These are phyloP conservation scores for Myxozyma nipponensis DNA, from an alignment of 805 yeast species.

Conservation along the genomic window DNA sequence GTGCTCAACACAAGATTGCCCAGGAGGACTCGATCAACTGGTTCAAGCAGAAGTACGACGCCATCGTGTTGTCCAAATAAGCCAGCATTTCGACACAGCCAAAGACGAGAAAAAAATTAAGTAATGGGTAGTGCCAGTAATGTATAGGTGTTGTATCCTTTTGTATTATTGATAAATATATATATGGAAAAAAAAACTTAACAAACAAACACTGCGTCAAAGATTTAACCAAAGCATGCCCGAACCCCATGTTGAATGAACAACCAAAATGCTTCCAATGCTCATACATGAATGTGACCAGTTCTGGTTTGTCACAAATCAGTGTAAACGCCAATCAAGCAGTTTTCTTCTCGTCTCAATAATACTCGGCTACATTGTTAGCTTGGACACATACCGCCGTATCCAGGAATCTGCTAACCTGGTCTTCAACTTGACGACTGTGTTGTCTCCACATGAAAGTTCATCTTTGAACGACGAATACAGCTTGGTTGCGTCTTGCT, in stretches of 20 bases:
- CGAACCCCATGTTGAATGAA: too few relatives aligned
- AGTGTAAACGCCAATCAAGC: constrained; percentile 23
- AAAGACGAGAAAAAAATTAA: not conserved
- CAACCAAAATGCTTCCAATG: too few relatives aligned
- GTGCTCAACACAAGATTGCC: constrained; percentile 86
- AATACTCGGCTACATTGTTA: constrained; percentile 13
- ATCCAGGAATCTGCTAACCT: not conserved
- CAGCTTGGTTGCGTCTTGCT: constrained; percentile 15
- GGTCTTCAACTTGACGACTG: too few relatives aligned
- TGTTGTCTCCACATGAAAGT: too few relatives aligned
- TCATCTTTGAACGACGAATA: not conserved
- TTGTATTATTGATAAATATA: too few relatives aligned
- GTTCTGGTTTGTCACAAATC: not conserved
- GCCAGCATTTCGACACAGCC: not conserved
- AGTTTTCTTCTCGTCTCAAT: constrained; percentile 16
- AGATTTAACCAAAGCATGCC: too few relatives aligned
- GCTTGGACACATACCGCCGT: too few relatives aligned
- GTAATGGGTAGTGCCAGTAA: too few relatives aligned
- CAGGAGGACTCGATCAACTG: constrained; percentile 94
- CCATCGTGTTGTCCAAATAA: constrained; percentile 63
- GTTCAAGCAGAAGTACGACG: constrained; percentile 99
- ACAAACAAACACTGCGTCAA: too few relatives aligned
- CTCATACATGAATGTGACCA: too few relatives aligned
- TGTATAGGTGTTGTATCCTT: too few relatives aligned
- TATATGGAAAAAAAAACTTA: too few relatives aligned